phyloP scores from a whole-genome alignment of 768 basidiomycete species.

The Agrocybe pediades region DNA sequence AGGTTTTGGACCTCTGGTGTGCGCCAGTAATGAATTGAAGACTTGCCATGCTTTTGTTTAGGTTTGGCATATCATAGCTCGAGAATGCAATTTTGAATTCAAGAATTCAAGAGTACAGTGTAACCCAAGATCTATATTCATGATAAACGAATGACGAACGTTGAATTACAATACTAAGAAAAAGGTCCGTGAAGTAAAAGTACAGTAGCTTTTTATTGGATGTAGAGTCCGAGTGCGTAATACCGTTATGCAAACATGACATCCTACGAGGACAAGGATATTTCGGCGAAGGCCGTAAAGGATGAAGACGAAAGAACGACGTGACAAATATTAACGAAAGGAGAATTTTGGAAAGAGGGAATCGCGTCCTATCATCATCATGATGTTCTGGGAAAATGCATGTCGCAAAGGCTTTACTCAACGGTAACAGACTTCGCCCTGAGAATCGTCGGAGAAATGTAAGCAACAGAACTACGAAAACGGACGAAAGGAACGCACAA shows the following conservation, averaged over 20 bases:
- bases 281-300: neutral
- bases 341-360: conserved; percentile 3
- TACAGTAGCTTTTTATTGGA: conserved; percentile 27
- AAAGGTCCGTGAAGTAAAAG: conserved; percentile 23
- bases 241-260: conserved; percentile 7
- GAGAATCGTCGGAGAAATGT: conserved; percentile 10
- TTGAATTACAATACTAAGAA: neutral
- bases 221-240: conserved; percentile 8
- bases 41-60: too few species aligned
- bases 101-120: too few species aligned
- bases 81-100: too few species aligned
- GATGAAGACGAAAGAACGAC: neutral
- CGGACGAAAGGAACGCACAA: conserved; percentile 53
- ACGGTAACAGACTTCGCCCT: conserved; percentile 80
- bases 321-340: neutral
- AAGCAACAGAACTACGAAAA: conserved; percentile 6
- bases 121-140: too few species aligned
- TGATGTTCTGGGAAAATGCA: neutral
- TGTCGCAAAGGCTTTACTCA: conserved; percentile 47
- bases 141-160: neutral
- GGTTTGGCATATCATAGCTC: too few species aligned
- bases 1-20: too few species aligned
- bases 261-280: conserved; percentile 2
- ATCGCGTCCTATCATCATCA: conserved; percentile 5
- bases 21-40: too few species aligned